Percentiles rank a stretch among this genome's conserved stretches.
phyloP scores from a whole-genome alignment of 2,329 filamentous ascomycete species.

The Diaporthe citriasiana region DNA sequence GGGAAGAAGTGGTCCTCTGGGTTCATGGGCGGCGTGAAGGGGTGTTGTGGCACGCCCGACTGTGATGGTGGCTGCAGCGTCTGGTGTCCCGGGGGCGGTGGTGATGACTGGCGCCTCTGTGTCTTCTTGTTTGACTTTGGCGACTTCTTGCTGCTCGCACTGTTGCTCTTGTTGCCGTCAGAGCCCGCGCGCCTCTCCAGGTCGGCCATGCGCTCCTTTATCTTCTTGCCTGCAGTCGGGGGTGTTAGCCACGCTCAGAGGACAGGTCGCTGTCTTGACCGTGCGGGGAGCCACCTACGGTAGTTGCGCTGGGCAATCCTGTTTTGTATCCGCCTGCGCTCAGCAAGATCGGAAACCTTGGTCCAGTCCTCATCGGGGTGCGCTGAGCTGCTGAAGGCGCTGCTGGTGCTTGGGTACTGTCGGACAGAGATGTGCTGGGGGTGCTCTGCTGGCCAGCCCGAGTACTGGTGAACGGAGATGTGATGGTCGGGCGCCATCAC shows the following conservation, averaged over 20 bases:
- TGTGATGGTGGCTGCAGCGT: constrained; percentile 52
- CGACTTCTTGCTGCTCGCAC: constrained; percentile 60
- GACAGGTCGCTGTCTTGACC: neutral
- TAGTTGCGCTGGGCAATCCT: constrained; percentile 98
- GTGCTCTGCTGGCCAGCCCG: constrained; percentile 40
- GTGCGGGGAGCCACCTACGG: constrained; percentile 68
- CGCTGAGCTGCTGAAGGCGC: constrained; percentile 93
- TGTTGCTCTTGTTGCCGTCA: constrained; percentile 54
- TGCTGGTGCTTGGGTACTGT: constrained; percentile 75
- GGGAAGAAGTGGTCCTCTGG: constrained; percentile 77
- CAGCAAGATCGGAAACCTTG: constrained; percentile 96
- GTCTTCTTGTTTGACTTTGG: constrained; percentile 58
- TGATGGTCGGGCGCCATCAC: constrained; percentile 41
- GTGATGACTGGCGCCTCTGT: constrained; percentile 44
- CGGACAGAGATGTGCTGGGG: constrained; percentile 41
- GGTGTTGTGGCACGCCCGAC: constrained; percentile 59
- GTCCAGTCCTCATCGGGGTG: constrained; percentile 99
- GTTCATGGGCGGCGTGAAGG: constrained; percentile 74
- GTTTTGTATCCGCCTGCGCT: constrained; percentile 95
- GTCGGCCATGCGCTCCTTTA: constrained; percentile 90
- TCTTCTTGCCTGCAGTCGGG: constrained; percentile 80
- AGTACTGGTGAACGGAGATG: constrained; percentile 40
- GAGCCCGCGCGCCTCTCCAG: constrained; percentile 81
- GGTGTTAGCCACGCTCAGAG: constrained; percentile 40
- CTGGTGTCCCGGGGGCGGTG: constrained; percentile 48